Conservation (phyloP, 2,329 filamentous ascomycete species). For the Sporothrix sp. region DNA sequence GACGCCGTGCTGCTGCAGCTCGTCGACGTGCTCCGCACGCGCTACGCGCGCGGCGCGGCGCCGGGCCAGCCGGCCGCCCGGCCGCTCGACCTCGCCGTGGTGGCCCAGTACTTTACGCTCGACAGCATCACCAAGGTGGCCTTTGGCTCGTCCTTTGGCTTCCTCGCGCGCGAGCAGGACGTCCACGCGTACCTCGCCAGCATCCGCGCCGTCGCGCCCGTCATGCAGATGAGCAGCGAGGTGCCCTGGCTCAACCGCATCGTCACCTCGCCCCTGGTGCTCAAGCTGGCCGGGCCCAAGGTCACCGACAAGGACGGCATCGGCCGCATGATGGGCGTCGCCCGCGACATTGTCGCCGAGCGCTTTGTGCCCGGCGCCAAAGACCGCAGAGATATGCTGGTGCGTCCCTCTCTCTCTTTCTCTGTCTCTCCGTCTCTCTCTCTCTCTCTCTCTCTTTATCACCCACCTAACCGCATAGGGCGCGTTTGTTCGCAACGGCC, state of each 20-base stretch:
- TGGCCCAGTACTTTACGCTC: slow-evolving; percentile 39
- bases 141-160: slow-evolving; percentile 37
- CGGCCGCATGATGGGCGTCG: slow-evolving; percentile 21
- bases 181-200: slow-evolving; percentile 34
- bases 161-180: slow-evolving; percentile 33
- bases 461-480: slow-evolving; percentile 20
- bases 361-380: slow-evolving; percentile 12
- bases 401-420: neutral
- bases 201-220: slow-evolving; percentile 29
- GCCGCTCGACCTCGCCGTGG: slow-evolving; percentile 34
- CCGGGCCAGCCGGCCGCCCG: neutral
- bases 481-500: slow-evolving; percentile 31
- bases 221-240: slow-evolving; percentile 31
- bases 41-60: slow-evolving; percentile 11
- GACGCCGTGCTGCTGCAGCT: slow-evolving; percentile 18
- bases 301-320: slow-evolving; percentile 21
- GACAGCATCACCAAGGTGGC: slow-evolving; percentile 41
- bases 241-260: slow-evolving; percentile 27
- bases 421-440: neutral
- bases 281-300: slow-evolving; percentile 27
- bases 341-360: slow-evolving; percentile 18
- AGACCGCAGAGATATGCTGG: slow-evolving; percentile 15
- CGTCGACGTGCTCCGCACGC: slow-evolving; percentile 15
- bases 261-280: slow-evolving; percentile 20
- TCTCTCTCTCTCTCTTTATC: neutral